Percentiles rank a stretch among this genome's conserved stretches.
Evolutionary conservation across 306 rosid species (phyloP).

Genomic region (Myrica gale): DNA sequence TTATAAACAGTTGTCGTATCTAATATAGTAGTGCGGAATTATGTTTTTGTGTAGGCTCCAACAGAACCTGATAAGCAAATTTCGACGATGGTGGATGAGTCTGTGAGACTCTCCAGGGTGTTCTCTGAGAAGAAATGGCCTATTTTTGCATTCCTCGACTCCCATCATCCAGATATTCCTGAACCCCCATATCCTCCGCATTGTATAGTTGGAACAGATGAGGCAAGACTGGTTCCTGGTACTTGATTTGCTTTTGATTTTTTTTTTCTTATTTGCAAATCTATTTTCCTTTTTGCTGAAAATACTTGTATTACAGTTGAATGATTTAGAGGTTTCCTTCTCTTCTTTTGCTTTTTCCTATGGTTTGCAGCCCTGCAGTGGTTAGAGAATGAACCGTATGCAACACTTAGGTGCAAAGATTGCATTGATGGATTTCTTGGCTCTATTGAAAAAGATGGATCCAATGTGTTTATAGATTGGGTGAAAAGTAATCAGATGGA

Average conservation of each 20-base stretch:
- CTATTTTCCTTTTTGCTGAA: background rate
- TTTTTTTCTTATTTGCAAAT: background rate
- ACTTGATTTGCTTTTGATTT: background rate
- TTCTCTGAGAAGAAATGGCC: conserved; percentile 82
- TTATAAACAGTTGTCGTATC: conserved; percentile 4
- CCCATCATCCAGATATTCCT: conserved; percentile 72
- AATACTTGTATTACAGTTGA: background rate
- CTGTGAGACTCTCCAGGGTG: conserved; percentile 49
- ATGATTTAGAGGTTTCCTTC: background rate
- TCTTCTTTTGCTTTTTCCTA: conserved; percentile 4
- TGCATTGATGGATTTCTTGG: conserved; percentile 79
- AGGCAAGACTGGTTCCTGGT: conserved; percentile 79
- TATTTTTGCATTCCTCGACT: conserved; percentile 68
- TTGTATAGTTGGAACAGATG: conserved; percentile 74
- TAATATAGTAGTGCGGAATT: background rate
- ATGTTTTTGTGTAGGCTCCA: conserved; percentile 64
- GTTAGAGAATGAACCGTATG: conserved; percentile 80
- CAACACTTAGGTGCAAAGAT: conserved; percentile 71
- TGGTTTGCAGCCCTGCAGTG: conserved; percentile 53
- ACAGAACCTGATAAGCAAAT: conserved; percentile 49
- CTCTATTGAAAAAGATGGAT: conserved; percentile 61
- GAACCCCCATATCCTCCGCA: conserved; percentile 91
- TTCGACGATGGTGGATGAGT: conserved; percentile 66
- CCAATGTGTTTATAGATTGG: conserved; percentile 82
- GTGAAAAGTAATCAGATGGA: conserved; percentile 71